Percentiles rank a stretch among this genome's conserved stretches.
phyloP scores from a whole-genome alignment of 2,329 filamentous ascomycete species.

The Rutstroemia sp. region DNA sequence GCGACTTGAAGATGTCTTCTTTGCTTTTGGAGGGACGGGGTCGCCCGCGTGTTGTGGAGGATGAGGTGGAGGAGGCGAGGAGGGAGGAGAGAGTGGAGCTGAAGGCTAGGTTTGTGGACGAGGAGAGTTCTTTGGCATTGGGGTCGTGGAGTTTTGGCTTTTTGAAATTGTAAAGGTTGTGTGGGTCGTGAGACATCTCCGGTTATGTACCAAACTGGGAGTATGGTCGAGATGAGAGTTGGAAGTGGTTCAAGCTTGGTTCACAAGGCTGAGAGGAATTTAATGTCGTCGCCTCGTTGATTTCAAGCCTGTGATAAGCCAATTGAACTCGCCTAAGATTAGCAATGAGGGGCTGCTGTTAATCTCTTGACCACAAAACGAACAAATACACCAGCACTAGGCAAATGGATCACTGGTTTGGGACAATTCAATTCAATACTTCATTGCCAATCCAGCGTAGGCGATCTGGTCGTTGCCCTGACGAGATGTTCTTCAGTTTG shows the following conservation, averaged over 20 bases:
- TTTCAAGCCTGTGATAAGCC: not conserved
- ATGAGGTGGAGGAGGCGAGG: conserved; percentile 48
- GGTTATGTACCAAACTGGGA: not conserved
- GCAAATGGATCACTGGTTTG: no score
- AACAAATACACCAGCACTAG: no score
- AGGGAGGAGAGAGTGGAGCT: conserved; percentile 80
- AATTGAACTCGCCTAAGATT: not conserved
- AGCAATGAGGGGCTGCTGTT: no score
- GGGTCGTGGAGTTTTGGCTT: conserved; percentile 50
- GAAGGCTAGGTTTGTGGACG: conserved; percentile 73
- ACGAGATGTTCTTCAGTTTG: conserved; percentile 39
- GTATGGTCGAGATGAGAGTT: no score
- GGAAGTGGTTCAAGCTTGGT: not conserved
- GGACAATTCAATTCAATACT: no score
- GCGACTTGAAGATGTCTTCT: conserved; percentile 60
- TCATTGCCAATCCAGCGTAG: conserved; percentile 38
- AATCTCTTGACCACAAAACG: no score
- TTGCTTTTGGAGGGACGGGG: conserved; percentile 50
- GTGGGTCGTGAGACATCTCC: conserved; percentile 18
- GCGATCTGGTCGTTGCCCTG: conserved; percentile 84
- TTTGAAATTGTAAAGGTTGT: conserved; percentile 69
- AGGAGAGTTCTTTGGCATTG: conserved; percentile 57
- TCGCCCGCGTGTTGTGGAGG: conserved; percentile 39
- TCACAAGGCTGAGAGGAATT: not conserved
- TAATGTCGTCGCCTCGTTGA: not conserved